Evolutionary conservation across 192 early-diverging fungal genomes (phyloP), one percentile per base, ranked within the genome.

Genomic region (Rhizophagus prolifer): DNA sequence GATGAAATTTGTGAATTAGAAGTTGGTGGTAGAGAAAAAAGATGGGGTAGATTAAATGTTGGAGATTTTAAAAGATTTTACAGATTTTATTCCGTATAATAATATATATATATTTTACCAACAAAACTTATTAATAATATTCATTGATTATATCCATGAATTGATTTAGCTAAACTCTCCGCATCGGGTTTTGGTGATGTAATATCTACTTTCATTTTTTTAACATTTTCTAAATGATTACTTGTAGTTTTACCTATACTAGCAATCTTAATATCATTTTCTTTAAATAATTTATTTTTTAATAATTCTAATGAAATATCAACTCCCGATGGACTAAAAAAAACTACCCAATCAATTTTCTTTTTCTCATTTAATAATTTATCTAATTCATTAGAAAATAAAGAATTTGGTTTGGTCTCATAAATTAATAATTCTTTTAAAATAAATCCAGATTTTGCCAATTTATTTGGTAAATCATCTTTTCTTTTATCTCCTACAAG

Each of bases 311-410:
- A 46, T 44, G 82, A 69, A 26, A 79, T 47, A 72, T 86, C 85
- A 9, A 89, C 78, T 16, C 88, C 88, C 3, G 85, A 88, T 19
- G 88, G 88, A 79, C 88, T 89, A 78, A 88, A 89, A 79, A 87
- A 87, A 9, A 87, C 81, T n/a, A 87, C 58, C 87, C 88, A 90
- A 64, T 80, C 72, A 25, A 44, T 28, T 28, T 47, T 25, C 12
- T 25, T 63, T 47, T 28, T 7, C 6, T 28, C 2, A 31, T 74
- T 38, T n/a, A 38, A 41, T 26, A 74, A 46, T 14, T 74, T 74
- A 5, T 74, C n/a, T 16, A 74, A 63, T 74, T 74, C 72, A 8
- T 10, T 58, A 10, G 60, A 78, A 81, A 83, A 75, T 13, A 61
- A 23, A 63, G 19, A 58, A 30, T 47, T 58, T 19, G 58, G 44